Base-by-base conservation (phyloP, 495 filamentous ascomycete species). In the Talaromyces wortmannii region DNA sequence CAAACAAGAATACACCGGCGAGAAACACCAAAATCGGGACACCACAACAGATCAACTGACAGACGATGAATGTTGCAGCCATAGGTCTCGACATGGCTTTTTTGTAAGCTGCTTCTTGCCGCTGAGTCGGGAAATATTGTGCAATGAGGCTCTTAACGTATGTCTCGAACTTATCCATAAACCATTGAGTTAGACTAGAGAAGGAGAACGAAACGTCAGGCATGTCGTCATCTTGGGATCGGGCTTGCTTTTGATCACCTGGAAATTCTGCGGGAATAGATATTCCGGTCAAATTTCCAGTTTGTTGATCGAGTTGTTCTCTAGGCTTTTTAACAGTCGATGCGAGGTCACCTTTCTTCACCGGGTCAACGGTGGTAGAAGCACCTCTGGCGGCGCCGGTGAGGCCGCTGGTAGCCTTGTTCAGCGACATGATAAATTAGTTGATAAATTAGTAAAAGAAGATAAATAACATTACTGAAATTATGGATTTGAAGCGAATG, bases 21-120 rank as follows among this genome's bases (percentile, higher is more conserved):
- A 73, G 31, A 13, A 73, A 73, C 0, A 73, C 62, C 13, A 73
- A 43, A 48, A 72, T 36, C 16, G 70, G 70, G 0, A 73, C 67
- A 2, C 68, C 70, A 45, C 68, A 72, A 52, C 70, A 73, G 31
- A 73, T 66, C 43, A 64, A 52, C 47, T 73, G 68, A 40, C 70
- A 72, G 10, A 71, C 55, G 13, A 72, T 55, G 45, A 73, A 72
- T 7, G 67, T 70, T 5, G 67, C 59, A 0, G 67, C 64, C 8
- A 68, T 65, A 1, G 70, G 70, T 4, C 64, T 57, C 30, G 61
- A 61, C 50, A 67, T 32, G 33, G 64, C 63, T 30, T 61, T 61
- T 23, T 72, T 66, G 49, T 69, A 73, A 36, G 69, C 57, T 3
- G 58, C 56, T 3, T 60, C 64, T 40, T 67, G 68, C 7, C 62